Conservation (phyloP, 257 asterid genomes). For the Petrea volubilis region DNA sequence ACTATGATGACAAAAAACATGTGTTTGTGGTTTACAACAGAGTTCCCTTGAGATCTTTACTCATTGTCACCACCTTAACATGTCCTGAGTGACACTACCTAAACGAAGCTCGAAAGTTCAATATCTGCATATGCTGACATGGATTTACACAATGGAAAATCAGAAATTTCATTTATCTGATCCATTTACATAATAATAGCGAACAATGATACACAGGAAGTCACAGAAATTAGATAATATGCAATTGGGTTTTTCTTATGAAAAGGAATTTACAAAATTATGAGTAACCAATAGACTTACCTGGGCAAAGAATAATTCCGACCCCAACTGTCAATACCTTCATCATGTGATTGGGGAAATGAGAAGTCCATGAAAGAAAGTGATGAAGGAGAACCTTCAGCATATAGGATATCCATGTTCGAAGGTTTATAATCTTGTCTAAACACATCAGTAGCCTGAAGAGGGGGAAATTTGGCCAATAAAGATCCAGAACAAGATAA, state of each 20-base stretch:
- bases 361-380: constrained; percentile 54
- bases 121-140: too few relatives aligned
- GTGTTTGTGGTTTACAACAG: too few relatives aligned
- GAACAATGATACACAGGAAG: not conserved
- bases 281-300: too few relatives aligned
- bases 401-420: constrained; percentile 49
- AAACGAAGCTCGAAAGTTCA: too few relatives aligned
- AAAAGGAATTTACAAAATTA: not conserved
- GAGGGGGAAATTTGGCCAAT: constrained; percentile 8
- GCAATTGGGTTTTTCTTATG: not conserved
- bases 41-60: too few relatives aligned
- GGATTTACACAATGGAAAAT: too few relatives aligned
- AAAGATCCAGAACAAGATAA: not conserved
- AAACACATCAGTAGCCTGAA: constrained; percentile 59
- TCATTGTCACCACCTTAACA: too few relatives aligned
- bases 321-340: constrained; percentile 36
- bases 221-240: not conserved
- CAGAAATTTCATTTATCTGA: too few relatives aligned
- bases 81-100: too few relatives aligned
- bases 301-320: constrained; percentile 40
- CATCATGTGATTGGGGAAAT: constrained; percentile 43
- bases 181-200: too few relatives aligned
- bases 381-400: constrained; percentile 56
- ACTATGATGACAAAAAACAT: too few relatives aligned
- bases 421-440: constrained; percentile 53